phyloP scores from a whole-genome alignment of 345 rosid genomes.

The Melaleuca alternifolia region DNA sequence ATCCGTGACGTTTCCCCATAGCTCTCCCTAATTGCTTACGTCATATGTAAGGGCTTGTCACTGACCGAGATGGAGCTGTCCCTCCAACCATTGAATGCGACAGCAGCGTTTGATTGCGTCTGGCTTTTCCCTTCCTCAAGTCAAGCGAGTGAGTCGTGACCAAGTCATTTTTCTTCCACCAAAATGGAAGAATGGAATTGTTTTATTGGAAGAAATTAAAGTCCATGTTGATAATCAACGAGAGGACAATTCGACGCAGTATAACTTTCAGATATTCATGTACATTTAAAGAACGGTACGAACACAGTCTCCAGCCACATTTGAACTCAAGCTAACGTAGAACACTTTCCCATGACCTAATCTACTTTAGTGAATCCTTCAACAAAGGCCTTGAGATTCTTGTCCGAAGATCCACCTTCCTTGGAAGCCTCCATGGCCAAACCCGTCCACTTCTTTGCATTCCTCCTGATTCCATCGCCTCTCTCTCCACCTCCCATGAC shows the following conservation, averaged over 20 bases:
- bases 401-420: constrained; percentile 15
- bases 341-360: background rate
- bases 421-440: constrained; percentile 12
- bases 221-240: too few relatives aligned
- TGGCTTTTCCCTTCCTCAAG: too few relatives aligned
- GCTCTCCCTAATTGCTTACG: background rate
- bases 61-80: too few relatives aligned
- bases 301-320: background rate
- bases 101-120: too few relatives aligned
- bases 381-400: constrained; percentile 7
- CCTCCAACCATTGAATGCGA: too few relatives aligned
- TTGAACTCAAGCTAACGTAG: background rate
- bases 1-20: too few relatives aligned
- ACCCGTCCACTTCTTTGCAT: constrained; percentile 19
- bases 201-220: too few relatives aligned
- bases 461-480: constrained; percentile 6
- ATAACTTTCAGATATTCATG: background rate
- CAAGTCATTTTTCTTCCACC: too few relatives aligned
- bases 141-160: background rate
- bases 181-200: too few relatives aligned
- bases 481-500: constrained; percentile 16
- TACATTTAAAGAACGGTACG: background rate
- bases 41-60: too few relatives aligned
- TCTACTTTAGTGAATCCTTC: background rate
- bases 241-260: too few relatives aligned